Evolutionary conservation across 2,329 filamentous ascomycete species (phyloP), one percentile per base, ranked within the genome.

Genomic region (Apiospora malaysiana): DNA sequence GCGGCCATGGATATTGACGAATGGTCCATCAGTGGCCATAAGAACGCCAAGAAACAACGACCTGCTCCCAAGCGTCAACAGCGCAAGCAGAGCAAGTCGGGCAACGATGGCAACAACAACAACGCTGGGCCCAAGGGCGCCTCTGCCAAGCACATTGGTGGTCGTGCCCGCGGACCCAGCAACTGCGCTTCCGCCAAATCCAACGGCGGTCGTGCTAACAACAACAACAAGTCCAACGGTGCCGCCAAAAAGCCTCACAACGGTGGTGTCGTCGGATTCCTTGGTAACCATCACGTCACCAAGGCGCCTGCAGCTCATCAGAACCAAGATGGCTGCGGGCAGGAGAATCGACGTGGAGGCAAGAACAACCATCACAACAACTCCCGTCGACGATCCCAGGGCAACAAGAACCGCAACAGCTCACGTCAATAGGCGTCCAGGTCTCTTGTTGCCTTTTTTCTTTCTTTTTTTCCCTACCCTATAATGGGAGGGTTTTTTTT

Each of bases 361-460:
- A 37, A 59, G 23, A 56, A 56, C 23, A 7, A 49, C n/a, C 14
- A 59, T 6, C 18, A 59, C 51, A 59, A n/a, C 27, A 59, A 59
- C 32, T 63, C 32, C 9, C 32, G 56, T 63, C 56, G 56, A 63
- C 56, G 56, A 63, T 63, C 56, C 32, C 37, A 63, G 2, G 56
- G 56, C 56, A 63, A 63, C 56, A 63, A 63, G 56, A 63, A 63
- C 56, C 56, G 32, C 18, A 40, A 21, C 18, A 40, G 10, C 56
- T 32, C 40, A 18, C 32, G 56, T 40, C 32, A 40, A 10, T 63
- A 32, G n/a, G 18, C 56, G 27, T 18, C 18, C 1, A 8, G 27
- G 32, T 40, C 32, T 63, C 56, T 63, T 63, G 27, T 40, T 59
- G 51, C 10, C 27, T 37, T 37, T 27, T 27, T 59, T 59, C 51